These are phyloP conservation scores for Fusarium siculi DNA, from an alignment of 2,329 filamentous ascomycete species.

Conservation along the genomic window DNA sequence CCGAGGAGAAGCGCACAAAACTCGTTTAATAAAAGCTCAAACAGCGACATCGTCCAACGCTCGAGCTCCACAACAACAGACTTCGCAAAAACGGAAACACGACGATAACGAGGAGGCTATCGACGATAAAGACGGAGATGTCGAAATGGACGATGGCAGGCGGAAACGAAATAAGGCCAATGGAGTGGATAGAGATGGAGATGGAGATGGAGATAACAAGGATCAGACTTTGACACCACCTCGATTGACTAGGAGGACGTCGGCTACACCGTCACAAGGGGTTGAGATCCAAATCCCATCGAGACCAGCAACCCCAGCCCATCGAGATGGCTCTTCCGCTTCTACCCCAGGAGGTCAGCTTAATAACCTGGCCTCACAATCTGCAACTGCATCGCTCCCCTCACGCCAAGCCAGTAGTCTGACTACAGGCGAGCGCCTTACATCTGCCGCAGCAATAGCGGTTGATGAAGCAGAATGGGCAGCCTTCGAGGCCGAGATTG, in stretches of 20 bases:
- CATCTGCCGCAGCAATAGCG: conserved; percentile 28
- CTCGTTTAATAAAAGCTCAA: conserved; percentile 38
- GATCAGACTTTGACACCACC: conserved; percentile 53
- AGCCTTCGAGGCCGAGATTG: conserved; percentile 86
- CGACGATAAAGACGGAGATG: conserved; percentile 45
- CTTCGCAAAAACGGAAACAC: conserved; percentile 49
- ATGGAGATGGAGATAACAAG: conserved; percentile 33
- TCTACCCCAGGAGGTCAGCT: conserved; percentile 51
- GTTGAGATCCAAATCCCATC: conserved; percentile 73
- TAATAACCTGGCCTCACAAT: conserved; percentile 22
- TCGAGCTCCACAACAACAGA: conserved; percentile 24
- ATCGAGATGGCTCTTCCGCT: conserved; percentile 54
- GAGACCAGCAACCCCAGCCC: conserved; percentile 68
- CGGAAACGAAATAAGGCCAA: conserved; percentile 61
- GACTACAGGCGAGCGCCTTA: conserved; percentile 30
- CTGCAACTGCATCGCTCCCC: conserved; percentile 45
- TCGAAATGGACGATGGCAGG: conserved; percentile 51
- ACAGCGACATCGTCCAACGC: conserved; percentile 28
- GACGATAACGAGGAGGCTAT: conserved; percentile 48
- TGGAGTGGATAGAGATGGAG: conserved; percentile 34
- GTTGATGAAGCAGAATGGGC: conserved; percentile 85
- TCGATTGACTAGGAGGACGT: conserved; percentile 58
- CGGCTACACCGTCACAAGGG: conserved; percentile 63
- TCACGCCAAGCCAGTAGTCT: conserved; percentile 43
- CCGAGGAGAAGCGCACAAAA: conserved; percentile 56